Conservation (phyloP, 2,329 filamentous ascomycete genomes). For the Amauroascus niger region DNA sequence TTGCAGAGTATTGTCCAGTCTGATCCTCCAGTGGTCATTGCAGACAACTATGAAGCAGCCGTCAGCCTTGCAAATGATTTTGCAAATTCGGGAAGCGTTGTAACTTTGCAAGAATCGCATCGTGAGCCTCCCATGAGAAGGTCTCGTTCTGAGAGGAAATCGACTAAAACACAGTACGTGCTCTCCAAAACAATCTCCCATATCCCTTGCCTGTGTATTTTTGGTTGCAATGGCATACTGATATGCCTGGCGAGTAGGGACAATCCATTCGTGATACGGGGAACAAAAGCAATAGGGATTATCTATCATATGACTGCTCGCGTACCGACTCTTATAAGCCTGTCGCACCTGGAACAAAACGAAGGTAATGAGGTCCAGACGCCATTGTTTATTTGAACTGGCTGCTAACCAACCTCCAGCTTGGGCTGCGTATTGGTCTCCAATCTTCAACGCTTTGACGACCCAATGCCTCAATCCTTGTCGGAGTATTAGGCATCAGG, state of each 20-base stretch:
- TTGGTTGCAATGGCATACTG: conserved; percentile 16
- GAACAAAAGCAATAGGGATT: conserved; percentile 68
- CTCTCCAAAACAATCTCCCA: not conserved
- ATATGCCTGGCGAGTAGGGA: conserved; percentile 40
- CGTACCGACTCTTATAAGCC: conserved; percentile 77
- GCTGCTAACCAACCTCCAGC: conserved; percentile 44
- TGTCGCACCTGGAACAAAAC: conserved; percentile 80
- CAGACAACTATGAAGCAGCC: conserved; percentile 89
- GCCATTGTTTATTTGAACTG: not conserved
- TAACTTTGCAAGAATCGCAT: conserved; percentile 59
- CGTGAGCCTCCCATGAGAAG: conserved; percentile 47
- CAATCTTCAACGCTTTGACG: conserved; percentile 80
- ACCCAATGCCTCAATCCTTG: conserved; percentile 90
- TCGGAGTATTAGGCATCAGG: conserved; percentile 80
- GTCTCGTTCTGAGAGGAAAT: conserved; percentile 44
- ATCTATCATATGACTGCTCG: conserved; percentile 73
- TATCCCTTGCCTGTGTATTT: conserved; percentile 11
- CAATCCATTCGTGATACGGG: conserved; percentile 63
- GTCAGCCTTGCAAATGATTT: conserved; percentile 81
- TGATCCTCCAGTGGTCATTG: conserved; percentile 71
- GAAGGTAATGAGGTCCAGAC: conserved; percentile 49
- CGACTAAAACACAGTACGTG: conserved; percentile 46
- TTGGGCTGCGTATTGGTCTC: conserved; percentile 96
- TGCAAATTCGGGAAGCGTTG: conserved; percentile 68
- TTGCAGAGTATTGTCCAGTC: conserved; percentile 64